Base-by-base conservation (phyloP, 176 grass and related monocot species). In the Elymus sibiricus region DNA sequence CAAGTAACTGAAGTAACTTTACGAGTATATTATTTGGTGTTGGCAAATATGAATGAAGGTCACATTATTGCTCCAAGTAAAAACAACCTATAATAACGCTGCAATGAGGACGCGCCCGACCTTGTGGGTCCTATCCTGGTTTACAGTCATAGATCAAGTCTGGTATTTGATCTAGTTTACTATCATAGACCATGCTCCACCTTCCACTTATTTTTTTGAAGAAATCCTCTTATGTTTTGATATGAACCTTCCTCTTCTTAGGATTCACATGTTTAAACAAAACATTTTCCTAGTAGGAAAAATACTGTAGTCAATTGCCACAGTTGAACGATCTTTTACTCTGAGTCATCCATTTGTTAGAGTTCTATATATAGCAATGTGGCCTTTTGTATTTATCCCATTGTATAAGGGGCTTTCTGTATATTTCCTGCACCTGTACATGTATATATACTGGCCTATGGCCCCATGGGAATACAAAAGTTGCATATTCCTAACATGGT, bases 1-100 rank as follows among this genome's bases (percentile, higher is more conserved):
- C 17, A 77, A 81, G 13, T 43, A 90, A n/a, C 17, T 69, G 29
- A 78, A 59, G 61, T 76, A 47, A 82, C 49, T 82, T 82, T 42
- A 0, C 6, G 31, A 63, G 8, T 62, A 39, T 82, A 70, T 25
- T 35, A 60, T 75, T 82, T 82, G 62, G 42, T 82, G 38, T 44
- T 70, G 29, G 32, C 77, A 70, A 81, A 60, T 14, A 32, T 34
- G 11, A 68, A 16, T 16, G 9, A 53, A 43, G 1, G 14, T 11
- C 9, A 67, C 25, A 35, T 37, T 80, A 55, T 43, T 56, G 21
- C 37, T 69, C 49, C 46, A n/a, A 69, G 5, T 77, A 58, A 5
- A n/a, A 68, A 61, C 17, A 80, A 31, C 13, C 40, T 19, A 60
- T 21, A 31, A 49, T 64, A 73, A 72, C 9, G 2, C 5, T 17